Conservation (phyloP, 1,284 basidiomycete species). For the Fomitopsis palustris region DNA sequence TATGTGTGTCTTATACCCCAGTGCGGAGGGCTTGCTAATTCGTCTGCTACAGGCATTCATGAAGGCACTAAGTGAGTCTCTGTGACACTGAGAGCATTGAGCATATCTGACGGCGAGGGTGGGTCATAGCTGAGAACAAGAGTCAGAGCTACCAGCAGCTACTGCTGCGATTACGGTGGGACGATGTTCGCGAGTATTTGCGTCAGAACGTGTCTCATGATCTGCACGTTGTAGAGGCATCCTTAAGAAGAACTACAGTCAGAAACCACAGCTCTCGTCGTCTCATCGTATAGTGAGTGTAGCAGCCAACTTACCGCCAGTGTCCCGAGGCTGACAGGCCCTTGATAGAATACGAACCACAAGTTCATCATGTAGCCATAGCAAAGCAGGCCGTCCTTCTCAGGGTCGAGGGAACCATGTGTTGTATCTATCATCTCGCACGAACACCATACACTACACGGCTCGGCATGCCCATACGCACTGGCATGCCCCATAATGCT, state of each 20-base stretch:
- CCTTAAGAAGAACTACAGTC: slow-evolving; percentile 62
- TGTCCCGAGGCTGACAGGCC: not conserved
- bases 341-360: slow-evolving; percentile 30
- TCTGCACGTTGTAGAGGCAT: slow-evolving; percentile 36
- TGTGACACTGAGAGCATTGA: not conserved
- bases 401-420: not conserved
- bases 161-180: slow-evolving; percentile 61
- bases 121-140: slow-evolving; percentile 48
- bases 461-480: not conserved
- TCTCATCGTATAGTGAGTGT: slow-evolving; percentile 65
- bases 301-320: not conserved
- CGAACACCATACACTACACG: not conserved
- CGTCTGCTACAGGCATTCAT: slow-evolving; percentile 60
- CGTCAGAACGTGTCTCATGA: not conserved
- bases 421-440: not conserved
- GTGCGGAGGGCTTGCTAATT: not conserved
- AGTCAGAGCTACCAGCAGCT: slow-evolving; percentile 75
- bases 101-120: not conserved
- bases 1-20: slow-evolving; percentile 41
- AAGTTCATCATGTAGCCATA: slow-evolving; percentile 30
- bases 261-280: slow-evolving; percentile 77
- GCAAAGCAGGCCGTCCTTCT: not conserved
- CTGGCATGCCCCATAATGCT: not conserved
- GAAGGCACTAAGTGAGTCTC: slow-evolving; percentile 43
- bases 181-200: not conserved